Conservation (phyloP, 257 asterid species). For the Solanum dulcamara region DNA sequence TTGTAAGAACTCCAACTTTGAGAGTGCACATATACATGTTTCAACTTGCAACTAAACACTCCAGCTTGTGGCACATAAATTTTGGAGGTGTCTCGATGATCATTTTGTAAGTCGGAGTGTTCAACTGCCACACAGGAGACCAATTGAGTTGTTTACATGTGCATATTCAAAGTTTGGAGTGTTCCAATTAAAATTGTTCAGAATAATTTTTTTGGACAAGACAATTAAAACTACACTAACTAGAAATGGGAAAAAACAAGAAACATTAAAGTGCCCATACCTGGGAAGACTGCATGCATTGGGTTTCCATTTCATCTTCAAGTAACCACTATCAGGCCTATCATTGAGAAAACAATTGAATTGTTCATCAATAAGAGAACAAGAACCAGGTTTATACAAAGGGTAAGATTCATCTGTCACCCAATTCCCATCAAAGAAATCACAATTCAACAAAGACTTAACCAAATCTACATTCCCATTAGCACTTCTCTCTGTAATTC, state of each 20-base stretch:
- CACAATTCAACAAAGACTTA: constrained; percentile 43
- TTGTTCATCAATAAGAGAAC: constrained; percentile 89
- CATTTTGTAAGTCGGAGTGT: neutral
- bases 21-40: neutral
- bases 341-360: constrained; percentile 75
- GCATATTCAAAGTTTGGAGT: neutral
- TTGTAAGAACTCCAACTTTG: neutral
- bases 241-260: neutral
- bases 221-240: neutral
- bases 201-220: neutral
- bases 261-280: constrained; percentile 7
- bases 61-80: neutral
- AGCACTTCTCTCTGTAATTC: constrained; percentile 13
- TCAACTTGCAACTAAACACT: neutral
- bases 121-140: neutral
- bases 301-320: constrained; percentile 75
- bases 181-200: neutral
- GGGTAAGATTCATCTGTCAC: constrained; percentile 76
- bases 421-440: constrained; percentile 88
- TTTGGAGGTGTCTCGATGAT: too few relatives aligned
- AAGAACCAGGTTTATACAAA: constrained; percentile 78
- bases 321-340: constrained; percentile 59
- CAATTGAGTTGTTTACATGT: neutral
- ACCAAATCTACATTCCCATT: constrained; percentile 34
- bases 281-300: constrained; percentile 76